Percentiles rank a stretch among this genome's conserved stretches.
phyloP scores from a whole-genome alignment of 257 asterid genomes.

The Salvia rosmarinus region DNA sequence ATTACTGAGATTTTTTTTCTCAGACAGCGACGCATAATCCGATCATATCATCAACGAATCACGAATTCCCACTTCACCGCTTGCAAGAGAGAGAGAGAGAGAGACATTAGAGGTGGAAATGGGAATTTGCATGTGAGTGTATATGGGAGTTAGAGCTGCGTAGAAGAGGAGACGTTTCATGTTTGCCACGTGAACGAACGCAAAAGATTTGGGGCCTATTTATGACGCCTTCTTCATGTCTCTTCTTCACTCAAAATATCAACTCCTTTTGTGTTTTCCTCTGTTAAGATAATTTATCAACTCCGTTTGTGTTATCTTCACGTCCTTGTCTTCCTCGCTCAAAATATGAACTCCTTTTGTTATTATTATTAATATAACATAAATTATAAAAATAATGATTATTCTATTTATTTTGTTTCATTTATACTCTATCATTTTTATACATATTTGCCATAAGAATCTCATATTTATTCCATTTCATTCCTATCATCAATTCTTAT shows the following conservation, averaged over 20 bases:
- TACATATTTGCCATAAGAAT: no score
- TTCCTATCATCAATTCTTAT: no score
- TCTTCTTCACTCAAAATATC: conserved; percentile 16
- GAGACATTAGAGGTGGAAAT: neutral
- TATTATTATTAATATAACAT: no score
- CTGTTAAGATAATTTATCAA: neutral
- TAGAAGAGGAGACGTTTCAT: conserved; percentile 36
- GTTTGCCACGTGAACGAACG: conserved; percentile 47
- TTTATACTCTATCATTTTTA: no score
- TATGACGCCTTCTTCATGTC: neutral
- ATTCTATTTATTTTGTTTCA: no score
- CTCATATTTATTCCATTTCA: no score
- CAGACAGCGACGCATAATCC: neutral
- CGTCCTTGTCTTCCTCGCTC: no score
- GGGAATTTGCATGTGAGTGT: conserved; percentile 1
- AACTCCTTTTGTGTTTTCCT: neutral
- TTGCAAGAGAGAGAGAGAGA: neutral
- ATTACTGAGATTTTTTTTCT: neutral
- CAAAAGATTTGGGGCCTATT: conserved; percentile 7
- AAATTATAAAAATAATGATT: no score
- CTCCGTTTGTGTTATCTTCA: neutral
- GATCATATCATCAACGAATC: conserved; percentile 1
- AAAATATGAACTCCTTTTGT: no score
- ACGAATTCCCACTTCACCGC: neutral
- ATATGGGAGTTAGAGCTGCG: conserved; percentile 41